Base-by-base conservation (phyloP, 768 basidiomycete species). In the Lentinula sp. region DNA sequence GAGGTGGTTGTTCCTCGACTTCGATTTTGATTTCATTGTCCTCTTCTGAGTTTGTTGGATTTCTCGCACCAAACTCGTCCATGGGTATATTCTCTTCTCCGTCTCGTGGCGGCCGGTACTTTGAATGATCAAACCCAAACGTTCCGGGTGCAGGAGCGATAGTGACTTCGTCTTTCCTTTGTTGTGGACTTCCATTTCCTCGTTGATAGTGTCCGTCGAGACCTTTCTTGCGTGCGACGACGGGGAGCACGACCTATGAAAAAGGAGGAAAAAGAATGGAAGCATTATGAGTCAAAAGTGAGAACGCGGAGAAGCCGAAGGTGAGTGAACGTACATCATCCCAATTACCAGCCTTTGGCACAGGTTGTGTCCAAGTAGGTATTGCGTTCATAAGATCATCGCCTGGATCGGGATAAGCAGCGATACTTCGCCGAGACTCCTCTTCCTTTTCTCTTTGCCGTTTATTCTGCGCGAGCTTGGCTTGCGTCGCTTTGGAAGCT, bases 151-250 rank as follows among this genome's bases (percentile, higher is more conserved):
- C 89, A 40, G 88, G 89, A 67, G 79, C 85, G 60, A 84, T 68
- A 0, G 73, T 65, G 5, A 65, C 68, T n/a, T 73, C 74, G 6
- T 69, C 66, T 64, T 73, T 75, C 72, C 73, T 84, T 34, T 81
- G 80, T 66, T 80, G 78, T 21, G 85, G 81, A 65, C 83, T 85
- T n/a, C 91, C 91, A 67, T 85, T 83, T 8, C 81, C 86, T 49
- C 81, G 79, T 63, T 86, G 81, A 67, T 89, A 91, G 61, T 85
- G 80, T 43, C 80, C 84, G 61, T 89, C 84, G 51, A 94, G 70
- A 7, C 91, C 91, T 67, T 84, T 89, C 76, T 93, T 91, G 61
- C 89, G 80, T 7, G 91, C 91, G 11, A 94, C 90, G 5, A 88
- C 90, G 28, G 92, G 92, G 11, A 93, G 75, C 1, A 94, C 87